These are phyloP conservation scores for Psilocybe cyanescens DNA, from an alignment of 768 basidiomycete species.

Conservation along the genomic window DNA sequence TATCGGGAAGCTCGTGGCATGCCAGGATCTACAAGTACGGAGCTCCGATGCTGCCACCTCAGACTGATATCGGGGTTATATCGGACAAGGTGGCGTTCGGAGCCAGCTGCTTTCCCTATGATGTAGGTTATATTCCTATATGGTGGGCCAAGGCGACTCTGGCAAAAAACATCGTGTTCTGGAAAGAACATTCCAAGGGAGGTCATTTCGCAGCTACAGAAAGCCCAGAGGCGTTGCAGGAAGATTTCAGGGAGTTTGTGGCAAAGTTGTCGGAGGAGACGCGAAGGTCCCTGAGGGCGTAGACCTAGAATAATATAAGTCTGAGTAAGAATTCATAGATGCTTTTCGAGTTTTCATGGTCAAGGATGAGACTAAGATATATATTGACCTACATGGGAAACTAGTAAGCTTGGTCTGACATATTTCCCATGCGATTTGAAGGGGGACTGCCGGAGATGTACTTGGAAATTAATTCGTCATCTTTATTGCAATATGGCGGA, in stretches of 20 bases:
- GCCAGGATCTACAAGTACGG: constrained; percentile 38
- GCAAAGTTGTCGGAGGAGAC: constrained; percentile 17
- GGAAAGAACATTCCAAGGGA: constrained; percentile 42
- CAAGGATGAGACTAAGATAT: too few relatives aligned
- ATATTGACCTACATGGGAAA: too few relatives aligned
- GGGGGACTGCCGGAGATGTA: too few relatives aligned
- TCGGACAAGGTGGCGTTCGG: constrained; percentile 40
- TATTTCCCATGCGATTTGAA: too few relatives aligned
- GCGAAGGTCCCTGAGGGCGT: background rate
- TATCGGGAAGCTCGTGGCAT: constrained; percentile 35
- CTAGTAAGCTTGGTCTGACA: too few relatives aligned
- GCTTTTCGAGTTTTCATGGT: too few relatives aligned
- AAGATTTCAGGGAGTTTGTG: constrained; percentile 38
- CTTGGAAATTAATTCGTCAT: too few relatives aligned
- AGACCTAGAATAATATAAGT: background rate
- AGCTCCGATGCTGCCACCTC: constrained; percentile 10
- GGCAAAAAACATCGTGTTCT: constrained; percentile 44
- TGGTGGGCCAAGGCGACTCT: constrained; percentile 44
- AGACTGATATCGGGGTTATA: constrained; percentile 24
- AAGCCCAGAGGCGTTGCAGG: constrained; percentile 37
- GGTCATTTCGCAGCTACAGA: constrained; percentile 53
- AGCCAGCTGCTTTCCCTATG: constrained; percentile 44
- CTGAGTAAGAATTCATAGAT: too few relatives aligned
- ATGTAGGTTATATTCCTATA: constrained; percentile 36
- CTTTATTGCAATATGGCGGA: too few relatives aligned